phyloP scores from a whole-genome alignment of 345 rosid species.

The Eucalyptus brandiana region DNA sequence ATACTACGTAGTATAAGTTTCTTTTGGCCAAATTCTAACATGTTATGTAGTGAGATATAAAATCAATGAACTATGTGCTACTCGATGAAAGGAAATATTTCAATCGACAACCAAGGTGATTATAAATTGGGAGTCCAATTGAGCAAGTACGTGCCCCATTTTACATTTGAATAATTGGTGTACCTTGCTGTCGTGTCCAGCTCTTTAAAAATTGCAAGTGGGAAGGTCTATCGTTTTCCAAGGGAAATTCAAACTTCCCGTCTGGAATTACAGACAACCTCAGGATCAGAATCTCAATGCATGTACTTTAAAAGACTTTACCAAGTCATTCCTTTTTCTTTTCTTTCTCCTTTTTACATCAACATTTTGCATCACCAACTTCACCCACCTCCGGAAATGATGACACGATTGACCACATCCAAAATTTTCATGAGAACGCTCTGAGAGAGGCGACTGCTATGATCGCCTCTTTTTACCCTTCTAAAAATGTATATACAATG shows the following conservation, averaged over 20 bases:
- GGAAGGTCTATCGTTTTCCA: neutral
- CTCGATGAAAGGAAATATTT: neutral
- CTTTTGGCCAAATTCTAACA: neutral
- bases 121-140: neutral
- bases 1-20: neutral
- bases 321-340: neutral
- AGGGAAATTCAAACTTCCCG: neutral
- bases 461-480: neutral
- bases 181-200: neutral
- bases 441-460: neutral
- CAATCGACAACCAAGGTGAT: neutral
- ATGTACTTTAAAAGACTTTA: neutral
- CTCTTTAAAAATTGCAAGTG: neutral
- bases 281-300: neutral
- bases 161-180: neutral
- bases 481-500: neutral
- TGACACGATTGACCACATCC: neutral
- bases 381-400: neutral
- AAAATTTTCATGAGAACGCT: neutral
- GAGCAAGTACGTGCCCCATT: neutral
- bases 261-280: neutral
- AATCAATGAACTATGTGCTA: neutral
- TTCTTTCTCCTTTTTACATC: neutral
- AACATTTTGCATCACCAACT: neutral
- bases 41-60: neutral